These are phyloP conservation scores for Pseudonitzschia delicatissima DNA, from an alignment of 108 stramenopile genomes.

Conservation along the genomic window DNA sequence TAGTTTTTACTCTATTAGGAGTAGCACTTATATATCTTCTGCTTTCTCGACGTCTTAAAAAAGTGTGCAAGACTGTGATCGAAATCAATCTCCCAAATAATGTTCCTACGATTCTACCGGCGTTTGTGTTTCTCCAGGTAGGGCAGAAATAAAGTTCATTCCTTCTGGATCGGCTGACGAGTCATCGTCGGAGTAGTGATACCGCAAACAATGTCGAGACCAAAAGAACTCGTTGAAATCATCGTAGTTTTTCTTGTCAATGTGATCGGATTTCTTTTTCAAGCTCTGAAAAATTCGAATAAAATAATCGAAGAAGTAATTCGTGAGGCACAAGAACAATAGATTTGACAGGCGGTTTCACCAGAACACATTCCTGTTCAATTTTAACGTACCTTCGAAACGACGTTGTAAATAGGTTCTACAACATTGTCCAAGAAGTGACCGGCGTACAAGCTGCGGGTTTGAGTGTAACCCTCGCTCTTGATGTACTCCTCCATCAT, in stretches of 20 bases:
- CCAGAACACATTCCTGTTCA: too few species aligned
- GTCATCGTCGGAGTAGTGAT: slow-evolving; percentile 63
- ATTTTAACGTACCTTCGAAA: slow-evolving; percentile 68
- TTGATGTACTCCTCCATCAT: slow-evolving; percentile 91
- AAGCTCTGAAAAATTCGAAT: slow-evolving; percentile 63
- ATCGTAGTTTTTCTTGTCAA: slow-evolving; percentile 93
- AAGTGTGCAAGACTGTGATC: too few species aligned
- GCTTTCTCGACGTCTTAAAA: too few species aligned
- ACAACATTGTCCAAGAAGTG: slow-evolving; percentile 95
- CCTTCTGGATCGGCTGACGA: slow-evolving; percentile 46
- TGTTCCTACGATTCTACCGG: too few species aligned
- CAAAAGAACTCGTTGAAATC: slow-evolving; percentile 99
- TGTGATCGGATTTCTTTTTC: slow-evolving; percentile 79
- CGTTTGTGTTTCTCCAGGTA: slow-evolving; percentile 56
- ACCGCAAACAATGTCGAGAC: slow-evolving; percentile 89
- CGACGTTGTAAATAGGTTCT: slow-evolving; percentile 86
- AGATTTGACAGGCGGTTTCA: too few species aligned
- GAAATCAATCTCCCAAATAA: too few species aligned
- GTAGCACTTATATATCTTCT: too few species aligned
- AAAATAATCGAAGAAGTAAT: not conserved
- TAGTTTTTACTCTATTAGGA: too few species aligned
- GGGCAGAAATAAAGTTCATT: slow-evolving; percentile 32
- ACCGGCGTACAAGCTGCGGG: slow-evolving; percentile 90
- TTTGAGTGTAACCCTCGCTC: slow-evolving; percentile 63
- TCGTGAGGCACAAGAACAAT: too few species aligned